phyloP scores from a whole-genome alignment of 192 early-diverging fungal species.

The Coemansia sp. region DNA sequence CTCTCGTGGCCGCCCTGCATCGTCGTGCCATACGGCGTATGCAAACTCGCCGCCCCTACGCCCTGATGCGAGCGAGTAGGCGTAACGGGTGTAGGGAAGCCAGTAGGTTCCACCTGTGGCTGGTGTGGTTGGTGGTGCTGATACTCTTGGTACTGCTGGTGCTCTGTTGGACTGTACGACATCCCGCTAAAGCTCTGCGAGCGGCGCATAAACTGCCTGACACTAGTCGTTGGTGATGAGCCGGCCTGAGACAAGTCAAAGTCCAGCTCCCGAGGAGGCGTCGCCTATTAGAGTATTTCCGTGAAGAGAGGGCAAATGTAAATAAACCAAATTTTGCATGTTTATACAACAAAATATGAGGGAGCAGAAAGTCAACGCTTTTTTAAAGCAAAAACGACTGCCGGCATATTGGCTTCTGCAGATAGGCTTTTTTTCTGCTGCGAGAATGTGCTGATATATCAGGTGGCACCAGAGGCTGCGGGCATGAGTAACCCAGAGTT shows the following conservation, averaged over 20 bases:
- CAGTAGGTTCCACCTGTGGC: background rate
- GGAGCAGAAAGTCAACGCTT: background rate
- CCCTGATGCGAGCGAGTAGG: background rate
- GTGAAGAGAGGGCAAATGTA: background rate
- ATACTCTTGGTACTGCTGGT: background rate
- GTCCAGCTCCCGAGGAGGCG: constrained; percentile 5
- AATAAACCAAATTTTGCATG: background rate
- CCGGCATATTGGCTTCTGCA: too few species aligned
- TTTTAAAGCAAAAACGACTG: background rate
- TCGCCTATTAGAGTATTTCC: background rate
- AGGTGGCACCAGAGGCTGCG: background rate
- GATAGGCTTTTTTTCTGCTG: background rate
- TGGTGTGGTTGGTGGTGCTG: background rate
- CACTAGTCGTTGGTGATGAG: background rate
- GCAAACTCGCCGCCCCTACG: background rate
- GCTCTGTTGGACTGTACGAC: background rate
- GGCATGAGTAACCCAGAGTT: background rate
- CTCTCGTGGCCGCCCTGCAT: background rate
- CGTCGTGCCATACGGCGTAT: constrained; percentile 4
- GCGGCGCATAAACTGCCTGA: constrained; percentile 8
- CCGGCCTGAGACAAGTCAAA: constrained; percentile 2
- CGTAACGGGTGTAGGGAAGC: constrained; percentile 1
- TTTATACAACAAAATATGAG: background rate
- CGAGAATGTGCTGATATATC: background rate
- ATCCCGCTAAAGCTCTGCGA: constrained; percentile 26